Base-by-base conservation (phyloP, 2,329 filamentous ascomycete species). In the Colletotrichum melonis region DNA sequence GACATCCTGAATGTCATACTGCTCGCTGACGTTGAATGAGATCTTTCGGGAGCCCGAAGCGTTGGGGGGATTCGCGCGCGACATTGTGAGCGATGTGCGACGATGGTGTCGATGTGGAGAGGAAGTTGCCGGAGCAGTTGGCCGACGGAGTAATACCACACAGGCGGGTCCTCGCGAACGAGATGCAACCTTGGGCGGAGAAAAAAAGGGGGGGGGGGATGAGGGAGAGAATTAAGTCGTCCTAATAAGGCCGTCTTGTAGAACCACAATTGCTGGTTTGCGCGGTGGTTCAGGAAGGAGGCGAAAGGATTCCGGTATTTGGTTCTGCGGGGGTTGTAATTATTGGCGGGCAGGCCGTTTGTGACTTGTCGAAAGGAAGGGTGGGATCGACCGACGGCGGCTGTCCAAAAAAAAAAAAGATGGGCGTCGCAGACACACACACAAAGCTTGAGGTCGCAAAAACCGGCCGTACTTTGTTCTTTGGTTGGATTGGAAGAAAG, bases 1-100 rank as follows among this genome's bases (percentile, higher is more conserved):
- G 62, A 99, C 97, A 92, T 99, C 97, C 84, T 98, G 96, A 77
- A 99, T 99, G 81, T 99, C 97, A 83, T 99, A 99, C 84, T 99
- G 97, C 85, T 99, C 97, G 81, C 95, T 98, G 76, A 99, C 97
- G 82, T 99, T 99, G 92, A 99, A 99, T 69, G 95, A 98, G 83
- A 99, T 99, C 90, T 98, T 99, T 82, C 97, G 91, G 79, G 92
- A 92, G 79, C 90, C 90, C 79, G 88, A 85, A 72, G 88, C 85
- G 83, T 88, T 91, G 79, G 87, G 89, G 76, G 88, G 83, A 79
- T 87, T 85, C 72, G 88, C 80, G 79, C 89, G 89, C 80, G 89
- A 91, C 89, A 91, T 90, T 79, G 73, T 81, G 54, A 69, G 26
- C 24, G 56, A 54, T 32, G 68, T 72, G 69, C 63, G 75, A 72